Percentiles rank a stretch among this genome's conserved stretches.
phyloP scores from a whole-genome alignment of 225 moss, liverwort and hornwort genomes.

The Lunularia cruciata region DNA sequence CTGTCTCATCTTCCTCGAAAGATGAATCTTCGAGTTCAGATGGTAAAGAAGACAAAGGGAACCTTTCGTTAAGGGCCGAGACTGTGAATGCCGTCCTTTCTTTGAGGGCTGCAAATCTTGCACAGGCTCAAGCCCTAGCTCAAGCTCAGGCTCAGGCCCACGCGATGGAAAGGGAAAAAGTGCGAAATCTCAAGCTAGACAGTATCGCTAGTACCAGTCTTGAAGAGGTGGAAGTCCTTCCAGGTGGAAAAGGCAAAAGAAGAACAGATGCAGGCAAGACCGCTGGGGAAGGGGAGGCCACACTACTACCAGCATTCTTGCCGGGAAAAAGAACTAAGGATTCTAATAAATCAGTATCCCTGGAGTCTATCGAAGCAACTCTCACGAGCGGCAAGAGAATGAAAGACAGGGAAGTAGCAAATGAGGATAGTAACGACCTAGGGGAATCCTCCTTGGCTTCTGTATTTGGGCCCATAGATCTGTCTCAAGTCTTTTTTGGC shows the following conservation, averaged over 20 bases:
- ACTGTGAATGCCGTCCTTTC: constrained; percentile 32
- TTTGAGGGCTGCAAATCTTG: constrained; percentile 30
- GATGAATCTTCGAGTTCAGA: constrained; percentile 25
- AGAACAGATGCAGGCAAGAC: constrained; percentile 31
- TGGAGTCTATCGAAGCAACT: constrained; percentile 26
- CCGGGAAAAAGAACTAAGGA: constrained; percentile 38
- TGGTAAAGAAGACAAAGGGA: constrained; percentile 33
- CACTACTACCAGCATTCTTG: constrained; percentile 15
- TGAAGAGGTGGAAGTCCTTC: constrained; percentile 23
- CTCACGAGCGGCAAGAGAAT: constrained; percentile 35
- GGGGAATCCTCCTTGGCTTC: constrained; percentile 19
- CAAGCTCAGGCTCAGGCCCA: constrained; percentile 13
- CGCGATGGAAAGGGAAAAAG: constrained; percentile 21
- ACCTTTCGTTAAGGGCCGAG: constrained; percentile 28
- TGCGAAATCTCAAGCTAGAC: constrained; percentile 19
- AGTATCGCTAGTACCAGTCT: constrained; percentile 4
- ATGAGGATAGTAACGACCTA: background rate
- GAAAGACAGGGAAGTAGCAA: constrained; percentile 27
- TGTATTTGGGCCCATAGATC: constrained; percentile 33
- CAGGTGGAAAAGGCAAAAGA: constrained; percentile 35
- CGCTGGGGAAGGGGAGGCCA: constrained; percentile 9
- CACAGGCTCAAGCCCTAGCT: constrained; percentile 15
- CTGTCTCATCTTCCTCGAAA: background rate
- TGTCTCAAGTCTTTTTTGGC: constrained; percentile 47
- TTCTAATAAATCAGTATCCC: background rate